Evolutionary conservation across 805 yeast genomes (phyloP), one percentile per base, ranked within the genome.

Genomic region (Ogataea thermomethanolica): DNA sequence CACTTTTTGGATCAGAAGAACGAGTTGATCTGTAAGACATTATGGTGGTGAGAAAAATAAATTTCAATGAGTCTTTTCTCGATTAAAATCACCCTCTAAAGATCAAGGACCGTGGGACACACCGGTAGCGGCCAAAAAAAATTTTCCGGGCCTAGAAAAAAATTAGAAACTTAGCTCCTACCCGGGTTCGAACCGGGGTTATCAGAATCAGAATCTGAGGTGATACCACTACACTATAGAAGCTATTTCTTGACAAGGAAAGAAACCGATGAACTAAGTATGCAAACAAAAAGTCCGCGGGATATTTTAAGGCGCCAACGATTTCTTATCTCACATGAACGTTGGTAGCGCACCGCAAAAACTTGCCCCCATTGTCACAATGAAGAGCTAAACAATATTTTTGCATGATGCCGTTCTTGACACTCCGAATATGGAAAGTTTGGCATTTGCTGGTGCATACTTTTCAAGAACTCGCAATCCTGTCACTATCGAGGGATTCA

Each of bases 11-110:
- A 2, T 57, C 59, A 13, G 74, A 45, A 3, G 85, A 76, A 63
- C 95, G 81, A n/a, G 95, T 83, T 13, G 95, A 85, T 69, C 91
- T 81, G 62, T 85, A 85, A 28, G 69, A 66, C 70, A 78, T 79
- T 8, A 84, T 77, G 6, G 37, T n/a, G 8, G 14, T 12, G n/a
- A 33, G 30, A 12, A 29, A 36, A 12, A 8, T 29, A 29, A 9
- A 14, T 29, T 29, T 29, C 17, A 12, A 29, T 29, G 31, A 29
- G 22, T 29, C 31, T 17, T 17, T 17, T 17, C 20, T 17, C 20
- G 20, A 17, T 17, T 17, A 17, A 17, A 17, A 29, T 14, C 21
- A n/a, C 29, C 10, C 8, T 5, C 15, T 10, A 9, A 29, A n/a
- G 8, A 14, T 8, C n/a, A 8, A 29, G n/a, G 20, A 13, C 12